Conservation (phyloP, 2,329 filamentous ascomycete genomes). For the Aaosphaeria pasadenensis region DNA sequence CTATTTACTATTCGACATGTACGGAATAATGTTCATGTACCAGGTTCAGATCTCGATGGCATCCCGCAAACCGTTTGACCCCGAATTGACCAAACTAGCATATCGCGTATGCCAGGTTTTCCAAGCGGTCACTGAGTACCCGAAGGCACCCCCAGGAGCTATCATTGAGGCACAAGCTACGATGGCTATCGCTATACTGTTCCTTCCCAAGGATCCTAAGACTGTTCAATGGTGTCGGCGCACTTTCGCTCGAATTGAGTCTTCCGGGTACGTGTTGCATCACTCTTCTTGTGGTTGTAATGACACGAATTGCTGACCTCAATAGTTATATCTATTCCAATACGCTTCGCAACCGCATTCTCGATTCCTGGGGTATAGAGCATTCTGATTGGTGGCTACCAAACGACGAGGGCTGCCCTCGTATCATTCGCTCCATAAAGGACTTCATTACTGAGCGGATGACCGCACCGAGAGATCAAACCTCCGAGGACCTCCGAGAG, state of each 20-base stretch:
- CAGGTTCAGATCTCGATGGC: constrained; percentile 66
- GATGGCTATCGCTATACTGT: constrained; percentile 72
- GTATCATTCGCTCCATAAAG: constrained; percentile 72
- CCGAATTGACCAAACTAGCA: constrained; percentile 61
- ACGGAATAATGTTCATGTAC: constrained; percentile 77
- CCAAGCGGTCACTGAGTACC: constrained; percentile 73
- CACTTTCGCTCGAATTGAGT: constrained; percentile 76
- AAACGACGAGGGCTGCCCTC: constrained; percentile 71
- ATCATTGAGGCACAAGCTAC: constrained; percentile 72
- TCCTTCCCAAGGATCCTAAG: constrained; percentile 70
- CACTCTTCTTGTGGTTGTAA: neutral
- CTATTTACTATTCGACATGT: constrained; percentile 71
- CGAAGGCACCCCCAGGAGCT: constrained; percentile 65
- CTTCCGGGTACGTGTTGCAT: constrained; percentile 62
- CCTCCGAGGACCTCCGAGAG: constrained; percentile 66
- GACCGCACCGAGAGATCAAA: constrained; percentile 47
- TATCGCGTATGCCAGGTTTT: constrained; percentile 74
- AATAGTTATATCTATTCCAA: constrained; percentile 78
- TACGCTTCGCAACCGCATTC: constrained; percentile 71
- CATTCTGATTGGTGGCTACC: constrained; percentile 87
- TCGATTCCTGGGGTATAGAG: constrained; percentile 69
- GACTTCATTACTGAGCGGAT: constrained; percentile 78
- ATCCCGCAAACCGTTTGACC: constrained; percentile 48
- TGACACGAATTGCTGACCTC: constrained; percentile 8
- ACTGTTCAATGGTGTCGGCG: constrained; percentile 76